Evolutionary conservation across 2,329 filamentous ascomycete genomes (phyloP).

Genomic region (Fusarium mexicanum): DNA sequence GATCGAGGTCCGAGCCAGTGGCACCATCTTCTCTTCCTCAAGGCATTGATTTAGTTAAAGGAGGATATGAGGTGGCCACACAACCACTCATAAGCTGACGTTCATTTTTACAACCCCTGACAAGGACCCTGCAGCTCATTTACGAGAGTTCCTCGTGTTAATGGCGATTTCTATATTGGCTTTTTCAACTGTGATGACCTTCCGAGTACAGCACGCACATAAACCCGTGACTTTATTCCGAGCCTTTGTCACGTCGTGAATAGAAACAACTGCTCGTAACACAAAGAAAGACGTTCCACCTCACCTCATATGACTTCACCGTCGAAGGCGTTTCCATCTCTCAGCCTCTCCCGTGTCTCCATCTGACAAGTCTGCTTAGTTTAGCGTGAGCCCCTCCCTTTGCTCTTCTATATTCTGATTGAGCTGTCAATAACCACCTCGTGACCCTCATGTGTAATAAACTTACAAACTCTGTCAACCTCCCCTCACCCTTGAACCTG

Average conservation of each 20-base stretch:
- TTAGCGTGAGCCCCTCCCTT: slow-evolving; percentile 5
- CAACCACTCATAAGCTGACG: slow-evolving; percentile 25
- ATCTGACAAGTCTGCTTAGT: slow-evolving; percentile 22
- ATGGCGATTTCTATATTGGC: slow-evolving; percentile 6
- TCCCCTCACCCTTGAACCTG: background rate
- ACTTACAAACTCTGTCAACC: slow-evolving; percentile 6
- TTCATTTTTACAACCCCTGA: slow-evolving; percentile 20
- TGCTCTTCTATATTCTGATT: slow-evolving; percentile 3
- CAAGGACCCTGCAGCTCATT: slow-evolving; percentile 28
- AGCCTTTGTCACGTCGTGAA: background rate
- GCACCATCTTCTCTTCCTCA: slow-evolving; percentile 11
- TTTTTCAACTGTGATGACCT: slow-evolving; percentile 3
- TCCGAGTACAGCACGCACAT: background rate
- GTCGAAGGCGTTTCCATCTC: slow-evolving; percentile 9
- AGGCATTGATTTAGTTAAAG: background rate
- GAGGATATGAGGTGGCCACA: slow-evolving; percentile 14
- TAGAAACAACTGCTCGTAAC: background rate
- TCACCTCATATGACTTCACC: slow-evolving; percentile 27
- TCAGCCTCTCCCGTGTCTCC: slow-evolving; percentile 29
- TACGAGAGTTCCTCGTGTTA: slow-evolving; percentile 30
- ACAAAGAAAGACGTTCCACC: slow-evolving; percentile 18
- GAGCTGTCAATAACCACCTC: slow-evolving; percentile 14
- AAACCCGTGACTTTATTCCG: background rate
- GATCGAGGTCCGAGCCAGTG: slow-evolving; percentile 11
- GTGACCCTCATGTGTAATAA: slow-evolving; percentile 22